Percentiles rank a stretch among this genome's conserved stretches.
Evolutionary conservation across 495 filamentous ascomycete species (phyloP).

Genomic region (Penicillium lividum): DNA sequence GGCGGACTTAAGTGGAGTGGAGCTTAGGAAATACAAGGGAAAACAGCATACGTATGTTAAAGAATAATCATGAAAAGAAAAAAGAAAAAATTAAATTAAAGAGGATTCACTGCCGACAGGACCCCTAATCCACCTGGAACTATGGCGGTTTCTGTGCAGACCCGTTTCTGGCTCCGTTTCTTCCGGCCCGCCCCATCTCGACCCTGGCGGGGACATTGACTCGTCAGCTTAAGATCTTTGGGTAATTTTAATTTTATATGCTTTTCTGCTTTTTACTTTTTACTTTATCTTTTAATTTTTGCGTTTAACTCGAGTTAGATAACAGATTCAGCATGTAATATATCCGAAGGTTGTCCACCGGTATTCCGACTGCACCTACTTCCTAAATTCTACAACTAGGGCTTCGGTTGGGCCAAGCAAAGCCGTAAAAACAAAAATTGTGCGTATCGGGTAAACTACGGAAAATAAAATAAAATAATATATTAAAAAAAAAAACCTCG

Average conservation of each 20-base stretch:
- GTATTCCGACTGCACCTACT: conserved; percentile 8
- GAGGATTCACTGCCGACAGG: conserved; percentile 13
- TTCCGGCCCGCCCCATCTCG: conserved; percentile 23
- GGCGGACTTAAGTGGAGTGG: conserved; percentile 12
- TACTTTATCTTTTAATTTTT: not conserved
- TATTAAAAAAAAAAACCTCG: conserved; percentile 6
- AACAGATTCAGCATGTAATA: not conserved
- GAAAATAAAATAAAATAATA: no score
- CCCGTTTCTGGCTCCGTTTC: conserved; percentile 31
- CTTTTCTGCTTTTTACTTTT: not conserved
- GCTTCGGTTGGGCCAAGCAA: conserved; percentile 32
- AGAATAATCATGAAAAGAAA: conserved; percentile 3
- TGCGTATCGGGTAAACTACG: conserved; percentile 30
- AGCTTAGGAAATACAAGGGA: conserved; percentile 2
- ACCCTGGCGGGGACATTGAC: conserved; percentile 23
- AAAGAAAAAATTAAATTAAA: conserved; percentile 7
- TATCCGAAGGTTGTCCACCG: conserved; percentile 8
- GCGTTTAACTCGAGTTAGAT: not conserved
- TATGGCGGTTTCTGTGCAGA: conserved; percentile 29
- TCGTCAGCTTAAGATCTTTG: conserved; percentile 21
- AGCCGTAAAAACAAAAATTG: conserved; percentile 2
- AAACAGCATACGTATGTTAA: conserved; percentile 5
- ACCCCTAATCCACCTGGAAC: conserved; percentile 28
- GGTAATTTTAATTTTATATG: not conserved
- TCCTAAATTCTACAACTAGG: conserved; percentile 25